phyloP scores from a whole-genome alignment of 495 filamentous ascomycete genomes.

The Aspergillus heteromorphus region DNA sequence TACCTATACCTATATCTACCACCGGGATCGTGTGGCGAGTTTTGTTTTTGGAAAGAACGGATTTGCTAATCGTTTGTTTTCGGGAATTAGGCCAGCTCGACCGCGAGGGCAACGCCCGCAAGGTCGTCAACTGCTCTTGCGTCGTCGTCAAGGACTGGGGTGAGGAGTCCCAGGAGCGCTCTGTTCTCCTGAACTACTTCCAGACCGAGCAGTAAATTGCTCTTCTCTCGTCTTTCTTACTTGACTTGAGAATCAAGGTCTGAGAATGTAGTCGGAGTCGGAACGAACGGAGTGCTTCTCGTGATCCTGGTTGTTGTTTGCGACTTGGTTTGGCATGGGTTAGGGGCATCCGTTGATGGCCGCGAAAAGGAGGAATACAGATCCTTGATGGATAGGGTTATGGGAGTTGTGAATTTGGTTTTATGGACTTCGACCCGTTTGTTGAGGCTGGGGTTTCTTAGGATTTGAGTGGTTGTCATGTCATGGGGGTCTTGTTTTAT shows the following conservation, averaged over 20 bases:
- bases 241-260: too few species aligned
- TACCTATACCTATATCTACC: too few species aligned
- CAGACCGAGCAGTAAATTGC: conserved; percentile 70
- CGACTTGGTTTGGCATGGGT: conserved; percentile 2
- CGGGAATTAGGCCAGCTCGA: conserved; percentile 75
- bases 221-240: too few species aligned
- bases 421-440: not conserved
- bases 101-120: conserved; percentile 97
- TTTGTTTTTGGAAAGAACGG: not conserved
- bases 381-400: too few species aligned
- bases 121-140: conserved; percentile 99
- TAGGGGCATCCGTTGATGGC: too few species aligned
- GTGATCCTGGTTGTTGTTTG: conserved; percentile 9
- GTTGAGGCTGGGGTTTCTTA: too few species aligned
- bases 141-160: conserved; percentile 99
- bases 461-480: too few species aligned
- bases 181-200: conserved; percentile 99
- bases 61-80: conserved; percentile 17
- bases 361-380: too few species aligned
- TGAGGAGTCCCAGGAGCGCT: conserved; percentile 97
- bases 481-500: too few species aligned
- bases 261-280: too few species aligned
- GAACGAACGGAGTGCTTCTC: conserved; percentile 7
- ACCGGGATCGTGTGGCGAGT: not conserved
- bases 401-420: conserved; percentile 1